phyloP scores from a whole-genome alignment of 768 basidiomycete genomes.

The Boletus sp. region DNA sequence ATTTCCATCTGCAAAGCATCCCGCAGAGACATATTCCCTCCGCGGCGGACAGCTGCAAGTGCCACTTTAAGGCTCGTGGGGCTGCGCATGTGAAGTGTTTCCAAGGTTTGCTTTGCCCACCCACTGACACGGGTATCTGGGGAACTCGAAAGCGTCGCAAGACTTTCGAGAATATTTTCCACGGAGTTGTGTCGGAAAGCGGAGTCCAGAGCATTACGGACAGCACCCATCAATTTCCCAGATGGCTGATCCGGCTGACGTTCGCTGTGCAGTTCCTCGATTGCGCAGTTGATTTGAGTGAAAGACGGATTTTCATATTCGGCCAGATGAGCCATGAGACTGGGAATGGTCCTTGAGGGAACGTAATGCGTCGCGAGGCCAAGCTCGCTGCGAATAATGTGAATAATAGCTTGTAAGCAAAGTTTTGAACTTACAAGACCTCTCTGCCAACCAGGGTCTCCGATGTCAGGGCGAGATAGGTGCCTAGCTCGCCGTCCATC shows the following conservation, averaged over 20 bases:
- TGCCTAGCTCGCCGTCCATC: conserved; percentile 88
- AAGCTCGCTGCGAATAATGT: conserved; percentile 57
- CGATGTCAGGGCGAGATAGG: conserved; percentile 90
- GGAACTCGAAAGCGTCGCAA: conserved; percentile 42
- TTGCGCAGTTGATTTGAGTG: conserved; percentile 61
- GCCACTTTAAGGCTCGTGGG: conserved; percentile 93
- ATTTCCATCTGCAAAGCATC: conserved; percentile 82
- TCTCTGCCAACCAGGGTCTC: conserved; percentile 71
- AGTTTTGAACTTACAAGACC: conserved; percentile 66
- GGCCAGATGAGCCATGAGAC: conserved; percentile 67
- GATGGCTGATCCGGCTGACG: conserved; percentile 54
- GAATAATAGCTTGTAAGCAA: conserved; percentile 7
- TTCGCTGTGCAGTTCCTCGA: conserved; percentile 63
- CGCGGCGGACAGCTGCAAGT: conserved; percentile 73
- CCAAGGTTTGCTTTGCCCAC: conserved; percentile 77
- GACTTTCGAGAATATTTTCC: conserved; percentile 61
- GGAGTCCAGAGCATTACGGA: conserved; percentile 75
- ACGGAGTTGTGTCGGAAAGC: conserved; percentile 75
- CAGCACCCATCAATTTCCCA: conserved; percentile 53
- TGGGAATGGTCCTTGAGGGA: conserved; percentile 69
- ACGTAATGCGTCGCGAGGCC: conserved; percentile 96
- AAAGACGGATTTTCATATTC: conserved; percentile 35
- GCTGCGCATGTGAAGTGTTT: conserved; percentile 64
- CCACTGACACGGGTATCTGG: conserved; percentile 46
- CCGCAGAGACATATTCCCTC: conserved; percentile 58